Conservation (phyloP, 371 early-diverging fungal genomes). For the Conidiobolus incongruus region DNA sequence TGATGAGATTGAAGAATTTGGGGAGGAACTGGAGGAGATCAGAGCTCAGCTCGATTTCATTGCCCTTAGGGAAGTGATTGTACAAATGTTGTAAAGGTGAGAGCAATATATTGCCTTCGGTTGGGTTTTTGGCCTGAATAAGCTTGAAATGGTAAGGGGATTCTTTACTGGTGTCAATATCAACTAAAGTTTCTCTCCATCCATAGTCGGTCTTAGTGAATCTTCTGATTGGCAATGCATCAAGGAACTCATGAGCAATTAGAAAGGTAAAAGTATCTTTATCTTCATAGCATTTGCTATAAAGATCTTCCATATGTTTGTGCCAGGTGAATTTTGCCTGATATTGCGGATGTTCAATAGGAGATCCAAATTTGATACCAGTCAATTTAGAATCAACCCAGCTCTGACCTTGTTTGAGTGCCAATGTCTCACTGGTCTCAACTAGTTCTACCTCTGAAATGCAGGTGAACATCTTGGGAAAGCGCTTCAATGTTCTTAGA, state of each 20-base stretch:
- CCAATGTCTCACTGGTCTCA: conserved; percentile 31
- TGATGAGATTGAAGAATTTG: conserved; percentile 37
- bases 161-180: conserved; percentile 35
- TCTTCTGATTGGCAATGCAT: conserved; percentile 78
- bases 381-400: background rate
- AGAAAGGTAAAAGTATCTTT: conserved; percentile 15
- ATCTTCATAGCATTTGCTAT: background rate
- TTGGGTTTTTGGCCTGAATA: too few species aligned
- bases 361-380: background rate
- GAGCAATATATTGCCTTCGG: background rate
- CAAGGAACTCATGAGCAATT: conserved; percentile 91
- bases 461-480: conserved; percentile 22
- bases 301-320: background rate
- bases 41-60: background rate
- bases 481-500: conserved; percentile 35
- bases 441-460: conserved; percentile 39
- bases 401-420: background rate
- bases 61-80: background rate
- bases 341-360: background rate
- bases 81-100: background rate
- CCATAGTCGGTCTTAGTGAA: conserved; percentile 51
- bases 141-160: background rate
- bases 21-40: conserved; percentile 6
- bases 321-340: background rate
- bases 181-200: conserved; percentile 79